These are phyloP conservation scores for Salix caprea DNA, from an alignment of 345 rosid genomes.

Conservation along the genomic window DNA sequence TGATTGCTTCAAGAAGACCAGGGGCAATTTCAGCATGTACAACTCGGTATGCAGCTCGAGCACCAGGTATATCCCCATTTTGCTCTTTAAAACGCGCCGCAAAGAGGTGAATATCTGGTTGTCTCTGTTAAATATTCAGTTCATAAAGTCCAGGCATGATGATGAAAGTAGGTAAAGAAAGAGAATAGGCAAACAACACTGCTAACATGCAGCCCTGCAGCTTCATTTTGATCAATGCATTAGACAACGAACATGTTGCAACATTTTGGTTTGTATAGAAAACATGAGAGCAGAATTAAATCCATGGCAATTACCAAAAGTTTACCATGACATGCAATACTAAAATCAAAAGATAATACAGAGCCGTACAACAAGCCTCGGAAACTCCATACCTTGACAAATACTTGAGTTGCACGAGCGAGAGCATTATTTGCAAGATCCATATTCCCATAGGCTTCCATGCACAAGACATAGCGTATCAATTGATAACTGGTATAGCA, in stretches of 20 bases:
- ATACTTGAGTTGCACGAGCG: slow-evolving; percentile 85
- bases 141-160: background rate
- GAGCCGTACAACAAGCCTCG: background rate
- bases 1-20: slow-evolving; percentile 90
- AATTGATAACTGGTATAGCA: background rate
- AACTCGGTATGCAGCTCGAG: slow-evolving; percentile 83
- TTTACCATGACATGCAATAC: background rate
- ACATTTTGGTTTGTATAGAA: background rate
- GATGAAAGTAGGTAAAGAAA: background rate
- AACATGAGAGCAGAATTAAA: no score
- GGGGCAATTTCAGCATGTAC: slow-evolving; percentile 86
- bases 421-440: slow-evolving; percentile 92
- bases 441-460: slow-evolving; percentile 71
- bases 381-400: slow-evolving; percentile 72
- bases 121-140: slow-evolving; percentile 46
- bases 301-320: background rate
- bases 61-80: slow-evolving; percentile 7
- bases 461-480: slow-evolving; percentile 70
- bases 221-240: background rate
- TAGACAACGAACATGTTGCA: background rate
- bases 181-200: background rate
- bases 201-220: background rate
- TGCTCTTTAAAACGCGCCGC: slow-evolving; percentile 60
- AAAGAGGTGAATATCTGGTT: slow-evolving; percentile 89
- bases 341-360: background rate